Evolutionary conservation across 208 protist genomes (phyloP).

Genomic region (Leishmania guyanensis): DNA sequence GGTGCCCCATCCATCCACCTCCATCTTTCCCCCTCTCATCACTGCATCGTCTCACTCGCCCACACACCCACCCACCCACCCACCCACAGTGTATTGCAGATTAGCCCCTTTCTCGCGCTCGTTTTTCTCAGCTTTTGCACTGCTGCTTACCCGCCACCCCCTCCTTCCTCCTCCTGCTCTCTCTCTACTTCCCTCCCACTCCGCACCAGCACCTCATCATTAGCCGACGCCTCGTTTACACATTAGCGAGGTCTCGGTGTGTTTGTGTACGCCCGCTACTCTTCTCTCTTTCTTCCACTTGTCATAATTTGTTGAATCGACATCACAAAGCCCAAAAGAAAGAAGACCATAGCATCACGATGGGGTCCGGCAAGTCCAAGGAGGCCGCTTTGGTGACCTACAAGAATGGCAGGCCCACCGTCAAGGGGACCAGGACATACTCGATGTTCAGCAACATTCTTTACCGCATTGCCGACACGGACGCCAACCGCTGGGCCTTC

Average conservation of each 20-base stretch:
- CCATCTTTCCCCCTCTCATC: not conserved
- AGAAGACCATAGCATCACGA: not conserved
- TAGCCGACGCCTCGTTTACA: not conserved
- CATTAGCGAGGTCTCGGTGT: not conserved
- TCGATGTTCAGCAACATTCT: slow-evolving; percentile 81
- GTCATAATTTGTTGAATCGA: not conserved
- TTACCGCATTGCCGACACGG: slow-evolving; percentile 66
- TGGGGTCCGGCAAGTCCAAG: slow-evolving; percentile 44
- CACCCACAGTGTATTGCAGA: not conserved
- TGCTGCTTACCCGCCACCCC: not conserved
- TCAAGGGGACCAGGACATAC: slow-evolving; percentile 44
- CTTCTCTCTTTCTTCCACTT: slow-evolving; percentile 13
- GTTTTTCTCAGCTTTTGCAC: not conserved
- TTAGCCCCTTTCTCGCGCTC: not conserved
- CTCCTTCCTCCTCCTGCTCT: not conserved
- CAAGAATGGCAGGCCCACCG: slow-evolving; percentile 67
- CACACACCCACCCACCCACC: not conserved
- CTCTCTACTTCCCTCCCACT: too few relatives aligned
- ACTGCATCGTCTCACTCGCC: not conserved
- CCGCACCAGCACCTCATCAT: not conserved
- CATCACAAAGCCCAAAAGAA: not conserved
- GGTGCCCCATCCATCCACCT: not conserved
- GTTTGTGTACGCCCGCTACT: not conserved
- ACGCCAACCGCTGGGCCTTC: slow-evolving; percentile 65
- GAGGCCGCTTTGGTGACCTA: slow-evolving; percentile 25